Evolutionary conservation across 495 filamentous ascomycete genomes (phyloP), one percentile per base, ranked within the genome.

Genomic region (Aspergillus avenaceus): DNA sequence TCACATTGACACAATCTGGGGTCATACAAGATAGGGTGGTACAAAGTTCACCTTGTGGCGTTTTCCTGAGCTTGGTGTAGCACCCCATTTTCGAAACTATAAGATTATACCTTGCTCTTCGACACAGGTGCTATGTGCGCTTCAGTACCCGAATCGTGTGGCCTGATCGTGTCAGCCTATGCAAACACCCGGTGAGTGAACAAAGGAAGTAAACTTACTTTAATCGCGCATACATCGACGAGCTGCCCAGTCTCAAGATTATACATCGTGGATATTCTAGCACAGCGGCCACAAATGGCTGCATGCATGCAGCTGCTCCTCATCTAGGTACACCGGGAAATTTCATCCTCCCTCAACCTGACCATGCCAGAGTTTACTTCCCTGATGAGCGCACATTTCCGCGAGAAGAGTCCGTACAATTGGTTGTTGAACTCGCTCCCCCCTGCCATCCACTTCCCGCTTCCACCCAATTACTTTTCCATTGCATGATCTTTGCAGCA

Each of bases 261-360:
- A 44, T 50, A 53, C 8, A 23, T 46, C 21, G 41, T 22, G 9
- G 51, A 54, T 26, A 63, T 23, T 2, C 68, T 58, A 13, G 60
- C 65, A 29, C 67, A 72, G 4, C 54, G 61, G 25, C 64, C 65
- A 22, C 67, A 44, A 51, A 49, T 66, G 47, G 49, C 63, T 0
- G 59, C 53, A 41, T 64, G 45, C 1, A 70, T 66, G 68, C 50
- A 69, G 43, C 8, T 50, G 43, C 18, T 70, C 60, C 45, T 71
- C 69, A 14, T 72, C 63, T 11, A 71, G 53, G 43, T 73, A 73
- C 8, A 70, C 65, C 4, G 66, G 62, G n/a, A 50, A 73, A 70
- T 16, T 49, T 61, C n/a, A 73, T 34, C 9, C 0, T 63, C 55
- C 28, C 65, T 64, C 28, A 70, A 70, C 40, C 61, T 64, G 56